These are phyloP conservation scores for Russula sp. DNA, from an alignment of 768 basidiomycete species.

Conservation along the genomic window DNA sequence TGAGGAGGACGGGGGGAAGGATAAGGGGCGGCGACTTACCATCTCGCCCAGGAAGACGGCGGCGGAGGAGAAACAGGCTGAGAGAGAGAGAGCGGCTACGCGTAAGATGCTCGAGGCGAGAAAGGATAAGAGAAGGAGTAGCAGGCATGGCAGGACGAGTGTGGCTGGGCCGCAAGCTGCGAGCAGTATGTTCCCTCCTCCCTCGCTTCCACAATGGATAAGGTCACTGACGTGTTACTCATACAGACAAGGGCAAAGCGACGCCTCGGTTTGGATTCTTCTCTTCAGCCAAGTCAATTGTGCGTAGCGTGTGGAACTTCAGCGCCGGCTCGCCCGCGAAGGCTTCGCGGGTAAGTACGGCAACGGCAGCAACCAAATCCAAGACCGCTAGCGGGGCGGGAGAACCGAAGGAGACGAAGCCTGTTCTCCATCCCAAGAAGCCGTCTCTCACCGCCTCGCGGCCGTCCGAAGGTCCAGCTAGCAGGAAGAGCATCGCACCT, in stretches of 20 bases:
- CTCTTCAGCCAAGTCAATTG: conserved; percentile 60
- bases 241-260: conserved; percentile 34
- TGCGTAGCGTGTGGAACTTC: conserved; percentile 69
- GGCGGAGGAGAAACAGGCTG: conserved; percentile 27
- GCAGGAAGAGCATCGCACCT: conserved; percentile 4
- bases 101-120: conserved; percentile 59
- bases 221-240: not conserved
- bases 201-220: not conserved
- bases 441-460: conserved; percentile 10
- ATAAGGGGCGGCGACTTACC: conserved; percentile 35
- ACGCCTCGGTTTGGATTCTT: conserved; percentile 65
- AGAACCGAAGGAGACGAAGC: conserved; percentile 9
- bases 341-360: conserved; percentile 26
- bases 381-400: conserved; percentile 7
- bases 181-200: conserved; percentile 21
- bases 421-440: not conserved
- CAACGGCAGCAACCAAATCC: conserved; percentile 30
- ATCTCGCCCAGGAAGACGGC: conserved; percentile 27
- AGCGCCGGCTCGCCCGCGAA: conserved; percentile 34
- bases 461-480: not conserved
- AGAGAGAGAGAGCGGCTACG: conserved; percentile 52
- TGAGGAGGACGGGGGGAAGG: conserved; percentile 32
- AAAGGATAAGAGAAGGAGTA: conserved; percentile 65
- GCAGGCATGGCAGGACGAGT: conserved; percentile 35
- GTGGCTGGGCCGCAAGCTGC: conserved; percentile 30